These are phyloP conservation scores for Epichloe sylvatica DNA, from an alignment of 2,329 filamentous ascomycete species.

Conservation along the genomic window DNA sequence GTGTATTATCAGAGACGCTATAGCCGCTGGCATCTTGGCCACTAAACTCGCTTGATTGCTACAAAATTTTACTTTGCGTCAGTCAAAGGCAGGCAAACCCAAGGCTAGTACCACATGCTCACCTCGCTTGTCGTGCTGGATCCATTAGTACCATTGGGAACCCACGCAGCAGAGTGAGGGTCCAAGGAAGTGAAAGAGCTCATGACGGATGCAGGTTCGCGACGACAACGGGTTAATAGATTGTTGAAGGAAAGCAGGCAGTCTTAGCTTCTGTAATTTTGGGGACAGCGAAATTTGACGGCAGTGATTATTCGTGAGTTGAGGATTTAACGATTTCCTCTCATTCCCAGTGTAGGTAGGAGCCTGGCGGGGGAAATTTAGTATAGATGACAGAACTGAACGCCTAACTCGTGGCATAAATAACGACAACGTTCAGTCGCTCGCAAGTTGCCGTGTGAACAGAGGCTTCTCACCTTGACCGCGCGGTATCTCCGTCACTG, in stretches of 20 bases:
- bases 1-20: background rate
- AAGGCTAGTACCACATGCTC: background rate
- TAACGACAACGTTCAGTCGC: too few species aligned
- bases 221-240: background rate
- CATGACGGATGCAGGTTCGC: background rate
- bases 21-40: background rate
- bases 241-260: background rate
- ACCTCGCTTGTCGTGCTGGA: conserved; percentile 4
- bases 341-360: too few species aligned
- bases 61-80: background rate
- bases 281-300: background rate
- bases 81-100: background rate
- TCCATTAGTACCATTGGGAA: background rate
- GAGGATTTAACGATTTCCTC: too few species aligned
- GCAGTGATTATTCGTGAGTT: background rate
- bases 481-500: too few species aligned
- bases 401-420: background rate
- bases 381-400: background rate
- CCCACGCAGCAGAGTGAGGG: conserved; percentile 4
- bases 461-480: background rate
- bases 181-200: background rate
- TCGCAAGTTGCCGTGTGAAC: background rate
- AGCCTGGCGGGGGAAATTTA: background rate
- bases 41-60: conserved; percentile 1
- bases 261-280: background rate